Percentiles rank a stretch among this genome's conserved stretches.
These are phyloP conservation scores for Sphaceloma murrayae DNA, from an alignment of 2,329 filamentous ascomycete genomes.

Conservation along the genomic window DNA sequence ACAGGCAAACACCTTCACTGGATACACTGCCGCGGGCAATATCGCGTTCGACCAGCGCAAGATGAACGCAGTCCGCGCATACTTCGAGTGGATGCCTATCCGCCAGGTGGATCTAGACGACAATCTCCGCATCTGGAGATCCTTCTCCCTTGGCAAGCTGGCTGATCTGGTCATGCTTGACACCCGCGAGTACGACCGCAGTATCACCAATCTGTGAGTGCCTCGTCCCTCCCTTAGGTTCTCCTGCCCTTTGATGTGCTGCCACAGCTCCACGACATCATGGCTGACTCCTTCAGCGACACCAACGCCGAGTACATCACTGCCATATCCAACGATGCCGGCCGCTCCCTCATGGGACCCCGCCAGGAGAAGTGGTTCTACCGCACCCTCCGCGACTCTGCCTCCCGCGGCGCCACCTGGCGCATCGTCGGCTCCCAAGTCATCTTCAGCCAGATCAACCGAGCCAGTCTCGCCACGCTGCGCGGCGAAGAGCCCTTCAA, in stretches of 20 bases:
- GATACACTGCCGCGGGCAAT: conserved; percentile 32
- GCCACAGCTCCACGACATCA: too few species aligned
- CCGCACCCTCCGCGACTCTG: conserved; percentile 31
- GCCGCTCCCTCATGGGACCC: conserved; percentile 24
- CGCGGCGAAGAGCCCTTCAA: conserved; percentile 34
- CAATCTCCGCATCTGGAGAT: conserved; percentile 36
- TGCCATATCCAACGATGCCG: conserved; percentile 24
- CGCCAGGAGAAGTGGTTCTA: conserved; percentile 42
- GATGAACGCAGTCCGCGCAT: conserved; percentile 38
- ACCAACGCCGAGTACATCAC: conserved; percentile 43
- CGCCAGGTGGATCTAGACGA: conserved; percentile 38
- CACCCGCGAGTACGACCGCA: conserved; percentile 36
- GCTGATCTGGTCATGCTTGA: conserved; percentile 37
- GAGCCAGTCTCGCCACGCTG: conserved; percentile 30
- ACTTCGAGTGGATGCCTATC: conserved; percentile 38
- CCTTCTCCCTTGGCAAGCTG: conserved; percentile 34
- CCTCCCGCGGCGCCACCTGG: conserved; percentile 56
- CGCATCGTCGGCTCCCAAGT: conserved; percentile 60
- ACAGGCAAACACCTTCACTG: conserved; percentile 37
- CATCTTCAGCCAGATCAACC: conserved; percentile 50
- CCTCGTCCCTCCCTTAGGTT: too few species aligned
- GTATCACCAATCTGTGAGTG: conserved; percentile 32
- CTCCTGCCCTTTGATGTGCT: too few species aligned
- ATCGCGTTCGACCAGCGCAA: conserved; percentile 37
- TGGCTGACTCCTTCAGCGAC: conserved; percentile 25